These are phyloP conservation scores for Neurospora sp. DNA, from an alignment of 2,329 filamentous ascomycete species.

Conservation along the genomic window DNA sequence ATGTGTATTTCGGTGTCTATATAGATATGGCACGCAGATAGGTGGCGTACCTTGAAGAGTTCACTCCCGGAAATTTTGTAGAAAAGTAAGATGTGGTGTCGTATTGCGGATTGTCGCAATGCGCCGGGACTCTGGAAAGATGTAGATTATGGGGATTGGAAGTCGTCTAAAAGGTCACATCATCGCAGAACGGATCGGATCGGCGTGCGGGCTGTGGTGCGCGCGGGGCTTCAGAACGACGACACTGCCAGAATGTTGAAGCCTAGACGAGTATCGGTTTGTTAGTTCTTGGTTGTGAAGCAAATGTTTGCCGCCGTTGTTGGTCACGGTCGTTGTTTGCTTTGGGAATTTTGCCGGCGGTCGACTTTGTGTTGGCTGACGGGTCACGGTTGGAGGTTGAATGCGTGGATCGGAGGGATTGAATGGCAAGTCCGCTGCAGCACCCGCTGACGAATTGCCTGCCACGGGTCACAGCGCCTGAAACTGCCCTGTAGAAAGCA, in stretches of 20 bases:
- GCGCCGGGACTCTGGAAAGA: neutral
- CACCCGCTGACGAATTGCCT: neutral
- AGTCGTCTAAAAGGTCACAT: constrained; percentile 15
- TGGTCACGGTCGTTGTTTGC: neutral
- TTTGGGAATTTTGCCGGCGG: neutral
- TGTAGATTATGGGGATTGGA: neutral
- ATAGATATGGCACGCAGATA: neutral
- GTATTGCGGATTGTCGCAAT: neutral
- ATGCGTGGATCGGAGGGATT: neutral
- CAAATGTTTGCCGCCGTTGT: neutral
- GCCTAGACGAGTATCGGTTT: neutral
- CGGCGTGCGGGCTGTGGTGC: constrained; percentile 3
- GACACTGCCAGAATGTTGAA: neutral
- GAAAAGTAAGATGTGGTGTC: neutral
- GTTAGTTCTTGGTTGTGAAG: neutral
- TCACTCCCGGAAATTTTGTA: neutral
- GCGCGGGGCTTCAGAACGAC: constrained; percentile 1
- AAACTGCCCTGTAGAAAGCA: neutral
- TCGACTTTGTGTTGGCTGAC: neutral
- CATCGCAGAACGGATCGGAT: constrained; percentile 12
- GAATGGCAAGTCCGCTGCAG: neutral
- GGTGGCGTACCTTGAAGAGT: neutral
- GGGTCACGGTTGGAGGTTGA: neutral
- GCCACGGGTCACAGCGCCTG: neutral
- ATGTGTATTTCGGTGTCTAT: neutral